These are phyloP conservation scores for Astrocystis sublimbata DNA, from an alignment of 495 filamentous ascomycete species.

Conservation along the genomic window DNA sequence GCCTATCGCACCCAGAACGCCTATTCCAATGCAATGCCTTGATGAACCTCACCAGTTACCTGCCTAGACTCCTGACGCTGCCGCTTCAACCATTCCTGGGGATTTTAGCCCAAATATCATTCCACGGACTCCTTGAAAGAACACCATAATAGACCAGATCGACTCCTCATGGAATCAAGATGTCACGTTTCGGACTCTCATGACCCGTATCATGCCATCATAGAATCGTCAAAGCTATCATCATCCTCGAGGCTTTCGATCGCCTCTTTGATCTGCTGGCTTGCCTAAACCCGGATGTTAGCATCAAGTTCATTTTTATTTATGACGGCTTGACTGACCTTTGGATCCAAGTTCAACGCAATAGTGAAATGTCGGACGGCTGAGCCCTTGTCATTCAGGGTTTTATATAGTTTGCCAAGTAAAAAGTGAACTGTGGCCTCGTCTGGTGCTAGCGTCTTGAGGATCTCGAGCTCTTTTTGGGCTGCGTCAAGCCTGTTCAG, in stretches of 20 bases:
- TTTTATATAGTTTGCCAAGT: slow-evolving; percentile 84
- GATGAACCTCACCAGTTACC: slow-evolving; percentile 4
- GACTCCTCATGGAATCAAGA: slow-evolving; percentile 2
- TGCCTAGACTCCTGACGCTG: slow-evolving; percentile 19
- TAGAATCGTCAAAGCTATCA: slow-evolving; percentile 71
- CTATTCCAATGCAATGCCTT: slow-evolving; percentile 16
- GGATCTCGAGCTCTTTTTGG: slow-evolving; percentile 71
- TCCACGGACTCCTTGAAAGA: slow-evolving; percentile 13
- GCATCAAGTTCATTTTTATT: not conserved
- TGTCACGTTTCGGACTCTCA: slow-evolving; percentile 12
- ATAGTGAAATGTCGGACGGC: slow-evolving; percentile 92
- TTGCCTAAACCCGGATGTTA: slow-evolving; percentile 63
- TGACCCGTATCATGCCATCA: slow-evolving; percentile 44
- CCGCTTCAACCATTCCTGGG: not conserved
- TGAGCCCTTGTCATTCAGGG: slow-evolving; percentile 69
- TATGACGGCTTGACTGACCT: slow-evolving; percentile 54
- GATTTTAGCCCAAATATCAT: slow-evolving; percentile 9
- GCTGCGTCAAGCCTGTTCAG: slow-evolving; percentile 71
- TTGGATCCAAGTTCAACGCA: slow-evolving; percentile 93
- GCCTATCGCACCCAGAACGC: slow-evolving; percentile 16
- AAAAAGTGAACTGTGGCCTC: slow-evolving; percentile 95
- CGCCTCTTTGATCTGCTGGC: slow-evolving; percentile 85
- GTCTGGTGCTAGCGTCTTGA: slow-evolving; percentile 89
- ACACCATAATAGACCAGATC: slow-evolving; percentile 1
- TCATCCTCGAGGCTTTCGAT: slow-evolving; percentile 89